phyloP scores from a whole-genome alignment of 1,139 yeast genomes.

The Geotrichum restrictum region DNA sequence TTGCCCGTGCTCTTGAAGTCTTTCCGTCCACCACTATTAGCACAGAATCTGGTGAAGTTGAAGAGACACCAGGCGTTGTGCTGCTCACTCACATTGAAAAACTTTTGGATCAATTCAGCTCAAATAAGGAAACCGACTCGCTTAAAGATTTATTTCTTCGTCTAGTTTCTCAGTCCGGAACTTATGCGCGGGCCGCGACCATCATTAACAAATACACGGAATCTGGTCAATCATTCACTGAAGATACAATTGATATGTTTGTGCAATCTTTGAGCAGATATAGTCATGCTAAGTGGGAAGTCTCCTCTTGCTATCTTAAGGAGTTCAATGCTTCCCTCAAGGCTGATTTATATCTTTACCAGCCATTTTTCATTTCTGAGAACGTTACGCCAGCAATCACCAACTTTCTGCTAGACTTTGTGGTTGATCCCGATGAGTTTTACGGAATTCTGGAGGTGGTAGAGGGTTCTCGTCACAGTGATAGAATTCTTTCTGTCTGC shows the following conservation, averaged over 20 bases:
- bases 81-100: constrained; percentile 24
- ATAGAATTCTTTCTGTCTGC: constrained; percentile 29
- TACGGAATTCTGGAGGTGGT: constrained; percentile 31
- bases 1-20: constrained; percentile 24
- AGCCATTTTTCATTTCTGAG: constrained; percentile 26
- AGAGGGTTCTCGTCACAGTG: constrained; percentile 26
- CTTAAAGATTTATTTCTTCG: constrained; percentile 32
- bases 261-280: constrained; percentile 27
- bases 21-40: constrained; percentile 23
- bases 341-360: constrained; percentile 25
- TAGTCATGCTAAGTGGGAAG: constrained; percentile 27
- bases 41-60: constrained; percentile 23
- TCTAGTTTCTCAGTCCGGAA: constrained; percentile 32
- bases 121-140: constrained; percentile 15
- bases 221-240: constrained; percentile 26
- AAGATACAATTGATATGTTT: constrained; percentile 30
- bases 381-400: constrained; percentile 20
- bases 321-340: constrained; percentile 28
- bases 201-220: constrained; percentile 23
- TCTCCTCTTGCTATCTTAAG: constrained; percentile 25
- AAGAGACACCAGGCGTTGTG: constrained; percentile 24
- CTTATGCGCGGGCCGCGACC: constrained; percentile 30
- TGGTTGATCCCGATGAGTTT: constrained; percentile 31
- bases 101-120: constrained; percentile 16
- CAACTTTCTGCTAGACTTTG: constrained; percentile 32